phyloP scores from a whole-genome alignment of 768 basidiomycete genomes.

The Amanita phalloides region DNA sequence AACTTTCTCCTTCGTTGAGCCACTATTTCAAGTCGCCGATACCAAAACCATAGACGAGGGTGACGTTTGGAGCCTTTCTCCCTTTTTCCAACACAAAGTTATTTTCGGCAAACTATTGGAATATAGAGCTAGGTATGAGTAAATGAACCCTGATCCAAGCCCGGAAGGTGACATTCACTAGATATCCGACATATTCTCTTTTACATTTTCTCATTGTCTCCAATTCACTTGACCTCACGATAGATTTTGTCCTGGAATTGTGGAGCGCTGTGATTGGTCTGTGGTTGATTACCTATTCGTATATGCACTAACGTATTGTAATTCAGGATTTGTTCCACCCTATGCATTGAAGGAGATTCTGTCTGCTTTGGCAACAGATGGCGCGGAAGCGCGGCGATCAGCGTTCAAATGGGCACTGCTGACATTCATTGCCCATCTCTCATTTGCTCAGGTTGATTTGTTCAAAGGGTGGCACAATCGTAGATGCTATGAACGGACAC shows the following conservation, averaged over 20 bases:
- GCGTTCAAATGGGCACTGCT: constrained; percentile 53
- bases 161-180: constrained; percentile 11
- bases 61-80: constrained; percentile 58
- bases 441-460: constrained; percentile 57
- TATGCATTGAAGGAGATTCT: constrained; percentile 58
- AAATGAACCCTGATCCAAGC: background rate
- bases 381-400: constrained; percentile 25
- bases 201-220: constrained; percentile 53
- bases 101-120: constrained; percentile 52
- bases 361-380: constrained; percentile 32
- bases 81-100: constrained; percentile 58
- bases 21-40: constrained; percentile 42
- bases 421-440: constrained; percentile 51
- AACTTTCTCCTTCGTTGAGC: constrained; percentile 54
- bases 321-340: constrained; percentile 51
- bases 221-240: constrained; percentile 58
- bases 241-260: constrained; percentile 46
- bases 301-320: constrained; percentile 1
- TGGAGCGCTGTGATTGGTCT: constrained; percentile 48
- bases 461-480: constrained; percentile 58
- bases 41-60: constrained; percentile 35
- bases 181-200: constrained; percentile 45
- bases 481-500: constrained; percentile 60
- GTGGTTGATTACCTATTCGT: constrained; percentile 9
- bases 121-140: constrained; percentile 31